These are phyloP conservation scores for Fusarium robinianum DNA, from an alignment of 2,329 filamentous ascomycete genomes.

Conservation along the genomic window DNA sequence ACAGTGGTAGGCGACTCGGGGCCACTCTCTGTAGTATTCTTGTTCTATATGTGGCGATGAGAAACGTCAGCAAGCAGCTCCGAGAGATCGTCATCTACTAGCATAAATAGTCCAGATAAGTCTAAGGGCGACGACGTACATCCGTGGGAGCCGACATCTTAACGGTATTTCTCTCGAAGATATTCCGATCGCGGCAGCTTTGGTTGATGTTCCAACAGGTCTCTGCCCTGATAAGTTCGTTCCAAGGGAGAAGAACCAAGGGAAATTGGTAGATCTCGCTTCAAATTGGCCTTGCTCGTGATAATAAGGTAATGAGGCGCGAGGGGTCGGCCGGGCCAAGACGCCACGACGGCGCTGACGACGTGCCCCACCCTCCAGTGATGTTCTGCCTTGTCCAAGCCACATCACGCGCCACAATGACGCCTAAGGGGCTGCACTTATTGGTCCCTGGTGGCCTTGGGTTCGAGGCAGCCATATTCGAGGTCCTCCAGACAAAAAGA, in stretches of 20 bases:
- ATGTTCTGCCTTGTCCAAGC: constrained; percentile 23
- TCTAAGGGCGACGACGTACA: constrained; percentile 44
- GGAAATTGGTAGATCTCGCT: constrained; percentile 38
- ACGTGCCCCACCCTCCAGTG: constrained; percentile 43
- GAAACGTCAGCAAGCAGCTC: constrained; percentile 34
- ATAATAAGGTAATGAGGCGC: constrained; percentile 39
- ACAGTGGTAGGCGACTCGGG: constrained; percentile 70
- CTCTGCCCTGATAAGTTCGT: constrained; percentile 5
- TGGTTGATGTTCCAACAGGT: no score
- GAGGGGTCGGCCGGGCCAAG: constrained; percentile 40
- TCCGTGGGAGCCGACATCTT: constrained; percentile 51
- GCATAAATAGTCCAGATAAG: constrained; percentile 12
- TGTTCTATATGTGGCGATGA: constrained; percentile 46
- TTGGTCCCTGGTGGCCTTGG: no score
- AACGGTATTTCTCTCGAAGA: constrained; percentile 9
- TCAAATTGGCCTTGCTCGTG: constrained; percentile 34
- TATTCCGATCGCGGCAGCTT: constrained; percentile 8
- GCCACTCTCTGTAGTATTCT: constrained; percentile 47
- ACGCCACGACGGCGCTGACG: constrained; percentile 45
- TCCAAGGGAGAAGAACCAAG: constrained; percentile 9
- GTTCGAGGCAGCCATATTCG: no score
- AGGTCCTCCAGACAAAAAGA: no score
- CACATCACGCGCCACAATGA: constrained; percentile 36
- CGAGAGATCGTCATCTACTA: constrained; percentile 12
- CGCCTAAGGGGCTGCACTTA: constrained; percentile 3